phyloP scores from a whole-genome alignment of 129 eudicot species.

The Lonicera japonica region DNA sequence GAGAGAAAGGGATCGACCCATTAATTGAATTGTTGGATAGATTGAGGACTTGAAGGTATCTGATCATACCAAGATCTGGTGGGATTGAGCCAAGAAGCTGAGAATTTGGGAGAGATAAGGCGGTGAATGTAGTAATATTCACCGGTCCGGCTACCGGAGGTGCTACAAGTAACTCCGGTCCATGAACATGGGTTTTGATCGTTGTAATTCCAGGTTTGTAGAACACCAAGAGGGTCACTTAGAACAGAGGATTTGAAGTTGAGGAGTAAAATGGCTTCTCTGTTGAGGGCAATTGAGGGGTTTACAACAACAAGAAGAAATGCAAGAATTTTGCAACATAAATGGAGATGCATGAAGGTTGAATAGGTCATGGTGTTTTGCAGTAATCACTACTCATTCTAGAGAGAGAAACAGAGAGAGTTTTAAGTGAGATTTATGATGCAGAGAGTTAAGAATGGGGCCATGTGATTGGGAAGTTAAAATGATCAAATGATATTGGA shows the following conservation, averaged over 20 bases:
- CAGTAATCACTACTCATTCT: slow-evolving; percentile 27
- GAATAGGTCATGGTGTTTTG: slow-evolving; percentile 24
- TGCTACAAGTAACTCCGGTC: slow-evolving; percentile 61
- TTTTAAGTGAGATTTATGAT: slow-evolving; percentile 58
- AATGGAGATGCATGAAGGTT: slow-evolving; percentile 39
- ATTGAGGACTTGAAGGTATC: slow-evolving; percentile 39
- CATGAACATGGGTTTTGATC: slow-evolving; percentile 73
- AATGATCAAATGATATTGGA: not conserved
- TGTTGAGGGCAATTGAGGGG: slow-evolving; percentile 32
- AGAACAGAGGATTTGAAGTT: slow-evolving; percentile 58
- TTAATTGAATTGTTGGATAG: slow-evolving; percentile 80
- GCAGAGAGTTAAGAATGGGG: slow-evolving; percentile 4
- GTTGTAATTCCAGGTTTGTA: slow-evolving; percentile 49
- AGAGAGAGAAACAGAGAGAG: slow-evolving; percentile 3
- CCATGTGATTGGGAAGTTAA: slow-evolving; percentile 40
- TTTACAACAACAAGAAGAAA: slow-evolving; percentile 8
- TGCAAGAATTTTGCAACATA: slow-evolving; percentile 24
- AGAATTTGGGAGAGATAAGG: slow-evolving; percentile 56
- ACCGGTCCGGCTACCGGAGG: slow-evolving; percentile 21
- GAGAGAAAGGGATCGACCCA: slow-evolving; percentile 63
- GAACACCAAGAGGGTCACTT: slow-evolving; percentile 55
- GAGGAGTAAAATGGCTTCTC: slow-evolving; percentile 64
- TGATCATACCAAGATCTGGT: slow-evolving; percentile 56
- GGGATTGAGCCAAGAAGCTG: slow-evolving; percentile 64
- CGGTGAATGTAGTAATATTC: slow-evolving; percentile 39